phyloP scores from a whole-genome alignment of 345 rosid genomes.

The Hirschfeldia incana region DNA sequence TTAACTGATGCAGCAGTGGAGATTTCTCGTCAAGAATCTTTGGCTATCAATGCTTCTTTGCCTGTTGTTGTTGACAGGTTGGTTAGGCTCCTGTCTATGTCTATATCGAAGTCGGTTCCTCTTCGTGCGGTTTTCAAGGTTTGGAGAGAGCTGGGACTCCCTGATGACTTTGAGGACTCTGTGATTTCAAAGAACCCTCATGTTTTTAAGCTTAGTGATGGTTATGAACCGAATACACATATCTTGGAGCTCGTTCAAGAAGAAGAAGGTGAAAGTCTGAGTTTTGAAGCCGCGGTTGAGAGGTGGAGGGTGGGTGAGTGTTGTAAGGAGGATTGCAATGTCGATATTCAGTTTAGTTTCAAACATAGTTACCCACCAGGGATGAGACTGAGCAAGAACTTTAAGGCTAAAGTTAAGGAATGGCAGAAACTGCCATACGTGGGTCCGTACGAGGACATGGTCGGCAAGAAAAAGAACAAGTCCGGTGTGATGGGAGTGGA shows the following conservation, averaged over 20 bases:
- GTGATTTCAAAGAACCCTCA: slow-evolving; percentile 57
- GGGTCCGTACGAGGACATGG: slow-evolving; percentile 71
- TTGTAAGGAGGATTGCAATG: slow-evolving; percentile 53
- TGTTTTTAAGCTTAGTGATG: slow-evolving; percentile 58
- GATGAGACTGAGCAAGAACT: slow-evolving; percentile 76
- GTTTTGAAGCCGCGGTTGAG: slow-evolving; percentile 66
- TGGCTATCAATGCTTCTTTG: slow-evolving; percentile 49
- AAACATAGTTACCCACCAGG: slow-evolving; percentile 77
- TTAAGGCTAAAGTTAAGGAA: slow-evolving; percentile 70
- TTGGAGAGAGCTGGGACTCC: slow-evolving; percentile 93
- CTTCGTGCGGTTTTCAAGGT: slow-evolving; percentile 86
- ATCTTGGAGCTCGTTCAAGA: slow-evolving; percentile 57
- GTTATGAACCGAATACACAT: slow-evolving; percentile 70
- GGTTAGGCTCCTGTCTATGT: slow-evolving; percentile 67
- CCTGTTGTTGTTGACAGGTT: slow-evolving; percentile 58
- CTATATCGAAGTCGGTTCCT: slow-evolving; percentile 65
- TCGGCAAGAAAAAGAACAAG: slow-evolving; percentile 51
- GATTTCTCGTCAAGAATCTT: slow-evolving; percentile 60
- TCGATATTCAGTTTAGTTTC: slow-evolving; percentile 57
- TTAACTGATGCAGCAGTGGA: slow-evolving; percentile 57
- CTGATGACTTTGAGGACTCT: slow-evolving; percentile 91
- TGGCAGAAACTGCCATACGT: slow-evolving; percentile 78
- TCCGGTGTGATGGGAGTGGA: slow-evolving; percentile 53
- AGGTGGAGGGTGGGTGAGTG: slow-evolving; percentile 77
- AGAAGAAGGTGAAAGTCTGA: slow-evolving; percentile 28